Evolutionary conservation across 805 yeast species (phyloP).

Genomic region (Candida orba): DNA sequence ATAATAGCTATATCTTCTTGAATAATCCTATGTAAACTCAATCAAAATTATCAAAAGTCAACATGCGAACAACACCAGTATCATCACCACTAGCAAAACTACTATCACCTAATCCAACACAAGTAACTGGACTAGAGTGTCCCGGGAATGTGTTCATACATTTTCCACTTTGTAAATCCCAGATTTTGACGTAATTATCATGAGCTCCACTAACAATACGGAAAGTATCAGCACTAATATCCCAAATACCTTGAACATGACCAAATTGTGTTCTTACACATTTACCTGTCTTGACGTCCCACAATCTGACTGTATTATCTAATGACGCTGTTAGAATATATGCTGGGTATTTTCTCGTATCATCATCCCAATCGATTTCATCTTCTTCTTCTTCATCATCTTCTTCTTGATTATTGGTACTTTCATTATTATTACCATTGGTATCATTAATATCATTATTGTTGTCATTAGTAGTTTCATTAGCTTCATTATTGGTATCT

Average conservation of each 20-base stretch:
- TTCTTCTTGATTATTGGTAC: constrained; percentile 14
- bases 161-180: constrained; percentile 94
- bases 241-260: constrained; percentile 98
- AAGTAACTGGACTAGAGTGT: constrained; percentile 49
- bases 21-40: background rate
- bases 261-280: constrained; percentile 95
- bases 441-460: constrained; percentile 6
- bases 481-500: constrained; percentile 10
- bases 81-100: constrained; percentile 88
- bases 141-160: constrained; percentile 91
- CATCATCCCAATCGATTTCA: constrained; percentile 21
- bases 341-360: constrained; percentile 51
- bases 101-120: constrained; percentile 86
- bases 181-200: constrained; percentile 80
- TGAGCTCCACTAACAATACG: constrained; percentile 93
- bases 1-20: too few relatives aligned
- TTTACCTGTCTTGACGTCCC: constrained; percentile 84
- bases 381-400: constrained; percentile 22
- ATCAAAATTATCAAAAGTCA: constrained; percentile 53
- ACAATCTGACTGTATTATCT: constrained; percentile 86
- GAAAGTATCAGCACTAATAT: constrained; percentile 91
- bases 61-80: constrained; percentile 79
- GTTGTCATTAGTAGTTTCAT: constrained; percentile 11
- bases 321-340: constrained; percentile 81
- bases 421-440: constrained; percentile 11